Percentiles rank a stretch among this genome's conserved stretches.
Conservation (phyloP, 768 basidiomycete species). For the Russula ochroleuca region DNA sequence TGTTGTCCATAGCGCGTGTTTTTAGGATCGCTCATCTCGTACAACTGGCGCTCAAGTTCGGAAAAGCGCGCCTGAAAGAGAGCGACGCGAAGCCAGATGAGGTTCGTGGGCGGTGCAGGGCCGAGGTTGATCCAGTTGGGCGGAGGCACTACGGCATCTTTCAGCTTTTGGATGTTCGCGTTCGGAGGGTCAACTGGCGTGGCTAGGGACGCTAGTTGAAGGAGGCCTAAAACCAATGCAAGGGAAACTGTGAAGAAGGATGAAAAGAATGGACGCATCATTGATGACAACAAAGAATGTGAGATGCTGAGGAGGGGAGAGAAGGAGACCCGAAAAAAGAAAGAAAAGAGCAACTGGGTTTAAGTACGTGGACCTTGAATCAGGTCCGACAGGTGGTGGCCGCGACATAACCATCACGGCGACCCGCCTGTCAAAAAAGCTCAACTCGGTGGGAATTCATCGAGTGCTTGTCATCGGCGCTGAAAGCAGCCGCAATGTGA, state of each 20-base stretch:
- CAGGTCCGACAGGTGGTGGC: neutral
- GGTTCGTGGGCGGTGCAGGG: constrained; percentile 42
- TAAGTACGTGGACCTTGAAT: neutral
- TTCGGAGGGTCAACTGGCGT: neutral
- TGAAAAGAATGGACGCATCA: constrained; percentile 20
- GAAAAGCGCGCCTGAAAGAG: constrained; percentile 29
- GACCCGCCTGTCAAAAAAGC: neutral
- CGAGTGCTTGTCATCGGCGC: neutral
- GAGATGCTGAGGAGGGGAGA: neutral
- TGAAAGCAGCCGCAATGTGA: neutral
- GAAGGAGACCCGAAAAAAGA: neutral
- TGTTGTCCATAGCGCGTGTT: constrained; percentile 35
- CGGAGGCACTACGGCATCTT: constrained; percentile 36
- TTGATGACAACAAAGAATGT: neutral
- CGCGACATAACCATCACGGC: neutral
- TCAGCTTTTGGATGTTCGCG: constrained; percentile 3
- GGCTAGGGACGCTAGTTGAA: constrained; percentile 12
- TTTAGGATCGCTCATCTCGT: constrained; percentile 29
- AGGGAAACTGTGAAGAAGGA: neutral
- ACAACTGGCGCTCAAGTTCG: constrained; percentile 29
- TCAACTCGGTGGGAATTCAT: neutral
- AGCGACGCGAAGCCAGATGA: constrained; percentile 45
- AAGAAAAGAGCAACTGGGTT: neutral
- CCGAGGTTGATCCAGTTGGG: constrained; percentile 46
- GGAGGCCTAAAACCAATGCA: neutral